Base-by-base conservation (phyloP, 2,329 filamentous ascomycete genomes). In the Rutstroemia sp. region DNA sequence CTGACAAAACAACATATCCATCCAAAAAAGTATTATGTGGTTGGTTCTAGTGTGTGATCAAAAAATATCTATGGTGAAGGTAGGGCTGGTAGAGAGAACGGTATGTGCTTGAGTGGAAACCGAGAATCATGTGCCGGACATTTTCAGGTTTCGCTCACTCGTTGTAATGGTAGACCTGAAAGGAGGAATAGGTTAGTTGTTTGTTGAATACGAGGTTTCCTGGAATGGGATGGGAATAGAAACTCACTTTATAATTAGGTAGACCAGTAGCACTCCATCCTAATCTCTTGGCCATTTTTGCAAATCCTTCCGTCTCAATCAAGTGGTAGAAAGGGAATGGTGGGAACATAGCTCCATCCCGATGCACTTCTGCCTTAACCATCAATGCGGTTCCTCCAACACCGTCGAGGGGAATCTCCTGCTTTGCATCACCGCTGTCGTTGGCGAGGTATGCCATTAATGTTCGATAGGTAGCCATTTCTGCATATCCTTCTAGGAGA, bases 291-390 rank as follows among this genome's bases (percentile, higher is more conserved):
- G 92, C 92, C 94, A 99, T 99, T 75, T 92, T 96, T 18, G 94
- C 92, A 68, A 99, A 99, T 0, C 94, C 94, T 69, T 99, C 94
- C 0, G 94, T 97, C 77, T 99, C 94, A 59, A 99, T 95, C 59
- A 99, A 78, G 72, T 99, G 88, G 70, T 96, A 97, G 70, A 99
- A 99, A 3, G 92, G 75, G 70, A 99, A 99, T 0, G 94, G 83
- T 18, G 94, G 94, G 75, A 99, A 99, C 92, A 97, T 99, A 70
- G 94, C 92, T 19, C 94, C 94, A 68, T 99, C 94, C 25, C 94
- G 84, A 71, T 99, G 94, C 23, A 99, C 94, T 58, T 97, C 92
- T 1, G 92, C 94, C 76, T 96, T 96, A 59, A 99, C 94, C 67
- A 99, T 76, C 61, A 99, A 76, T 1, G 92, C 89, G 1, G 92